These are phyloP conservation scores for Paxillus involutus DNA, from an alignment of 768 basidiomycete genomes.

Conservation along the genomic window DNA sequence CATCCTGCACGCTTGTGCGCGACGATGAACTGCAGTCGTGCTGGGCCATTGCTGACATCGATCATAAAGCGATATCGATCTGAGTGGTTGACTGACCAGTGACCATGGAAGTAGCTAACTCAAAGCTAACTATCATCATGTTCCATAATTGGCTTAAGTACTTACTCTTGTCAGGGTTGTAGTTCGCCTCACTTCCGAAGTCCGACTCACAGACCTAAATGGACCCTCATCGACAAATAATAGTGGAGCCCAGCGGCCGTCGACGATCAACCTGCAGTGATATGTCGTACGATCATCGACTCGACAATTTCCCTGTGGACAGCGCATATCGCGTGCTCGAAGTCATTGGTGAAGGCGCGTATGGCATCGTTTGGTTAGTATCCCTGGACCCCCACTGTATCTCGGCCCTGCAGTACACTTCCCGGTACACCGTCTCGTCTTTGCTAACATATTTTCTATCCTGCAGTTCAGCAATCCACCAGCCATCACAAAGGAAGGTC, in stretches of 20 bases:
- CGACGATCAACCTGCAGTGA: conserved; percentile 6
- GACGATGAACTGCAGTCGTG: not conserved
- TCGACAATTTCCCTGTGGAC: conserved; percentile 50
- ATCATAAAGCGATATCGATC: not conserved
- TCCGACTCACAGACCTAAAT: conserved; percentile 12
- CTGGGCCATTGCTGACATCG: not conserved
- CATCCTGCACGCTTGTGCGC: not conserved
- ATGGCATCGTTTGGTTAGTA: conserved; percentile 78
- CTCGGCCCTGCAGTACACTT: not conserved
- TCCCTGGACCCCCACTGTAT: not conserved
- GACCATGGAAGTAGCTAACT: too few relatives aligned
- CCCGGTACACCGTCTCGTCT: conserved; percentile 8
- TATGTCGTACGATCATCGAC: conserved; percentile 29
- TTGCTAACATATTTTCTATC: conserved; percentile 3
- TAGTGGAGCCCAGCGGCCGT: not conserved
- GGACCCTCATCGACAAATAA: not conserved
- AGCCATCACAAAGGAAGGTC: conserved; percentile 77
- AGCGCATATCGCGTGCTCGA: conserved; percentile 71
- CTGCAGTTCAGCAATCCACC: conserved; percentile 70
- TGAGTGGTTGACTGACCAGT: too few relatives aligned
- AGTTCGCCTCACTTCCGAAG: conserved; percentile 15
- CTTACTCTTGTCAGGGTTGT: too few relatives aligned
- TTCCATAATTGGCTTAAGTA: too few relatives aligned
- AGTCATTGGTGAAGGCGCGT: conserved; percentile 93
- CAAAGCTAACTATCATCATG: too few relatives aligned